Conservation (phyloP, 108 stramenopile genomes). For the Hondaea fermentalgiana region DNA sequence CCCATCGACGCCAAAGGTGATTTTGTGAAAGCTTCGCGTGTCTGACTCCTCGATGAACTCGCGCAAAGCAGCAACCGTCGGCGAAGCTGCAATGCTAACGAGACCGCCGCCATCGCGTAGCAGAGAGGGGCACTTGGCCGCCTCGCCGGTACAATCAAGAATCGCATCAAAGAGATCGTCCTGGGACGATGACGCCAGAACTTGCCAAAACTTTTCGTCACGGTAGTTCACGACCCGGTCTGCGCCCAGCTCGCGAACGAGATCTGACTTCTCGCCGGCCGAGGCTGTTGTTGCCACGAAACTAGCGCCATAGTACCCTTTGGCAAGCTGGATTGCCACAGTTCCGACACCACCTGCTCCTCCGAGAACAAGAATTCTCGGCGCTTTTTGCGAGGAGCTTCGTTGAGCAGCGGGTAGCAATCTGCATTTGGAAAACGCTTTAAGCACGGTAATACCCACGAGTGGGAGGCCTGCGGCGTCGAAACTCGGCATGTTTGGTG, state of each 20-base stretch:
- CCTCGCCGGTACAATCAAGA: slow-evolving; percentile 21
- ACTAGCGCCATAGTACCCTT: neutral
- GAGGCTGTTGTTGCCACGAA: neutral
- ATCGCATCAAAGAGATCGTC: neutral
- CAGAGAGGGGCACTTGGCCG: neutral
- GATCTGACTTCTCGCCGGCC: neutral
- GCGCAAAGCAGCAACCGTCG: neutral
- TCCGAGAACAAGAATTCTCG: neutral
- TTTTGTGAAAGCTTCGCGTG: neutral
- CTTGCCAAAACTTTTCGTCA: neutral
- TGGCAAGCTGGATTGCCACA: slow-evolving; percentile 21
- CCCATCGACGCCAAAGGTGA: neutral
- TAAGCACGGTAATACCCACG: slow-evolving; percentile 1
- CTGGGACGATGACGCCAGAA: neutral
- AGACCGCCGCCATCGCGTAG: neutral
- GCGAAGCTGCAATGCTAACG: neutral
- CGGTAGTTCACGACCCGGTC: neutral
- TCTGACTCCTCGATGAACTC: neutral
- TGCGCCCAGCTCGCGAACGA: neutral
- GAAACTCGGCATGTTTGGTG: neutral
- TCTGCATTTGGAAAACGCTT: neutral
- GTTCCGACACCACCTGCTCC: slow-evolving; percentile 14
- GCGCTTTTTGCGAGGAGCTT: neutral
- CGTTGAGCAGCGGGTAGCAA: neutral
- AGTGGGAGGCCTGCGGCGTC: neutral